Evolutionary conservation across 2,329 filamentous ascomycete species (phyloP).

Genomic region (Cladosporium sp.): DNA sequence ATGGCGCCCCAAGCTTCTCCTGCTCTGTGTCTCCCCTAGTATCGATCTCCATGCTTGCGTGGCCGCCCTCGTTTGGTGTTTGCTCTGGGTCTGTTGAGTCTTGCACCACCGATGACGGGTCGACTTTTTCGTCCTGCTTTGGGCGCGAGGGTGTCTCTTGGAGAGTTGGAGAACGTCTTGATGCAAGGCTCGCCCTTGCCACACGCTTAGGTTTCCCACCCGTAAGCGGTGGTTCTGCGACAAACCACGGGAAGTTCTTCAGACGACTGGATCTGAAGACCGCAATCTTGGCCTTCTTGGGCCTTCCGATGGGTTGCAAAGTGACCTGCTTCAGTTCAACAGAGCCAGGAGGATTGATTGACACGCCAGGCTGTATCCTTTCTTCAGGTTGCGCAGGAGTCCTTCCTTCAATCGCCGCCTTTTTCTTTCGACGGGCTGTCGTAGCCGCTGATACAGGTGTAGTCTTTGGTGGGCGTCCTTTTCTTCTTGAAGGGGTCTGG

Average conservation of each 20-base stretch:
- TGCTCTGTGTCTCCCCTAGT: too few relatives aligned
- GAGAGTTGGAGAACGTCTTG: neutral
- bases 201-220: neutral
- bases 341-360: conserved; percentile 44
- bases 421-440: neutral
- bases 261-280: conserved; percentile 38
- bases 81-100: neutral
- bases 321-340: conserved; percentile 25
- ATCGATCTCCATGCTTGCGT: too few relatives aligned
- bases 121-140: neutral
- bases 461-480: neutral
- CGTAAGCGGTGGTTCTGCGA: neutral
- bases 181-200: neutral
- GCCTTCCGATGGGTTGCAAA: conserved; percentile 34
- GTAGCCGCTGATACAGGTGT: too few relatives aligned
- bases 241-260: conserved; percentile 34
- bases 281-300: conserved; percentile 39
- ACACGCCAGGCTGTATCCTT: conserved; percentile 36
- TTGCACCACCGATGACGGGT: neutral
- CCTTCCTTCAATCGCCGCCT: too few relatives aligned
- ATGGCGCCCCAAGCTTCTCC: too few relatives aligned
- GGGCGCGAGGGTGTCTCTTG: too few relatives aligned
- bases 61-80: neutral
- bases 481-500: neutral
- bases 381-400: too few relatives aligned